Base-by-base conservation (phyloP, 2,329 filamentous ascomycete genomes). In the Emergomyces africanus region DNA sequence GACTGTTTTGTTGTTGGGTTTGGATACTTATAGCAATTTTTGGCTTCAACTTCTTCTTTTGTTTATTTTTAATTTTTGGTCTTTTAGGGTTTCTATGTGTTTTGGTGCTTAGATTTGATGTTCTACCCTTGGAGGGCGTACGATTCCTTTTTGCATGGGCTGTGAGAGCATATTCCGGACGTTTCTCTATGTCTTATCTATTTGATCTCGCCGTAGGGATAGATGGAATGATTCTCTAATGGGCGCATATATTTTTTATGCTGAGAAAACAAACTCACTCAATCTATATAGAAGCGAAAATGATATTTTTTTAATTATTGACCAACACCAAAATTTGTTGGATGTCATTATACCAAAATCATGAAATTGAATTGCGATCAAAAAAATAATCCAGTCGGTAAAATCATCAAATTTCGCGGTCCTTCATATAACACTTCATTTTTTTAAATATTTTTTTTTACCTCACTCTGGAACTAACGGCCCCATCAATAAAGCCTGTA, bases 401-500 rank as follows among this genome's bases (percentile, higher is more conserved):
- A n/a, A n/a, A 12, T 18, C 18, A 25, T 37, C 14, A 48, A 49
- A 48, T 12, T 46, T 46, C 18, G 5, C 18, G 20, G 23, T 28
- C 3, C 14, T 28, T 30, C 30, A 49, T 18, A 39, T 15, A 30
- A 18, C 1, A 23, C 5, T n/a, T n/a, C 35, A 18, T 9, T 23
- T n/a, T n/a, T n/a, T n/a, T n/a, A n/a, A n/a, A n/a, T n/a, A n/a
- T n/a, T n/a, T n/a, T n/a, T n/a, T n/a, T n/a, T 48, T 39, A 10
- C 9, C 2, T 46, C 51, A 57, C 25, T 56, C 50, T 18, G 59
- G 58, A 57, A 60, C 64, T 56, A 83, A 67, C 61, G 69, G 70
- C 2, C 83, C 83, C 85, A 97, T 90, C 68, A 97, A 70, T 66
- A 96, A 74, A 10, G 90, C 92, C 62, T 92, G 84, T 3, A 90